Evolutionary conservation across 1,284 basidiomycete species (phyloP).

Genomic region (Stereum hirsutum): DNA sequence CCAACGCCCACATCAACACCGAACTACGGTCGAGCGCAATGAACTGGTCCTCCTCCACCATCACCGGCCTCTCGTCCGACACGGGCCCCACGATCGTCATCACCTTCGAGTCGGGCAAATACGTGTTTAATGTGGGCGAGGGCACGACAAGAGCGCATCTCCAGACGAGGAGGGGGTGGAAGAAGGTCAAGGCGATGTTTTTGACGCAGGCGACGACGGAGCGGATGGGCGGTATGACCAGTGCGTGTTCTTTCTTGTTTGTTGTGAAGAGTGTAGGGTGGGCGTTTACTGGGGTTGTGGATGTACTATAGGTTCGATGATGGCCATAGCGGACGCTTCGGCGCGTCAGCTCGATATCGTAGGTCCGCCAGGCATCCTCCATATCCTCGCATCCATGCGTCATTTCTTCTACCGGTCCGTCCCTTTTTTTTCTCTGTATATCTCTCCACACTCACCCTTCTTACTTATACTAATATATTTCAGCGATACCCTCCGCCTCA

Average conservation of each 20-base stretch:
- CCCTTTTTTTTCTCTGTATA: background rate
- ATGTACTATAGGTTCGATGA: slow-evolving; percentile 67
- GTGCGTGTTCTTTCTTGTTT: slow-evolving; percentile 30
- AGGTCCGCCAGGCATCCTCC: slow-evolving; percentile 67
- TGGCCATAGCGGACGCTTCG: slow-evolving; percentile 74
- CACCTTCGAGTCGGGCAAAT: slow-evolving; percentile 70
- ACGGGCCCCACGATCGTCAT: slow-evolving; percentile 72
- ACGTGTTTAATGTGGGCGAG: slow-evolving; percentile 83
- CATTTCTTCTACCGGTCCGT: slow-evolving; percentile 52
- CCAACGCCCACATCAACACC: too few relatives aligned
- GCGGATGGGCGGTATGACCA: slow-evolving; percentile 59
- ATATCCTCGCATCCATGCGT: slow-evolving; percentile 67
- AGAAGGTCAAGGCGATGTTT: slow-evolving; percentile 63
- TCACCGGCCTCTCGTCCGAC: slow-evolving; percentile 56
- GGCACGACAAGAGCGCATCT: slow-evolving; percentile 68
- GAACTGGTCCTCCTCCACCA: slow-evolving; percentile 53
- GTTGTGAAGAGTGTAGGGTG: slow-evolving; percentile 6
- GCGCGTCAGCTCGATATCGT: slow-evolving; percentile 49
- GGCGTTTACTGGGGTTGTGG: too few relatives aligned
- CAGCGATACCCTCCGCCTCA: slow-evolving; percentile 42
- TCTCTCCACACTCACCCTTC: too few relatives aligned
- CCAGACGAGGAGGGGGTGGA: slow-evolving; percentile 58
- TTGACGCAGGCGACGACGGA: slow-evolving; percentile 58
- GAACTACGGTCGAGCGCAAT: slow-evolving; percentile 23
- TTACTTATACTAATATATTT: too few relatives aligned